These are phyloP conservation scores for Malassezia nana DNA, from an alignment of 1,284 basidiomycete species.

Conservation along the genomic window DNA sequence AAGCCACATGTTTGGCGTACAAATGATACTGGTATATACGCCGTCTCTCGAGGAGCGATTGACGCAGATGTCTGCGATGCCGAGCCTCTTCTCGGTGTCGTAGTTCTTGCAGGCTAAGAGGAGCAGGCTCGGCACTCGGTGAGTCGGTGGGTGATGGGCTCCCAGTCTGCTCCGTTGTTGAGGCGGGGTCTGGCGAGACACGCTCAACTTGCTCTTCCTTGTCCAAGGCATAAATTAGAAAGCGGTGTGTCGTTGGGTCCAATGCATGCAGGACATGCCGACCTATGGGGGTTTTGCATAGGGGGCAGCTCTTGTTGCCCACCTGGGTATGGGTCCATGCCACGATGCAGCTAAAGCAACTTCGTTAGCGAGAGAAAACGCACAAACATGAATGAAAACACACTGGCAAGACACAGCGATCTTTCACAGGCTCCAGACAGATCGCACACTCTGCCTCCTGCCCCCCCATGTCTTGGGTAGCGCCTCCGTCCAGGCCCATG, in stretches of 20 bases:
- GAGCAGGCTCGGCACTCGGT: background rate
- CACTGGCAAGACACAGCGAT: conserved; percentile 11
- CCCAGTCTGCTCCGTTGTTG: background rate
- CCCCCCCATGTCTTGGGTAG: too few species aligned
- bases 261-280: conserved; percentile 9
- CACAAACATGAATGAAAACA: conserved; percentile 18
- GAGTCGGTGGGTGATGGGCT: background rate
- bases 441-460: conserved; percentile 13
- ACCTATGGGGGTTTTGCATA: conserved; percentile 11
- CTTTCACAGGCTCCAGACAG: conserved; percentile 9
- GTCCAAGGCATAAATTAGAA: background rate
- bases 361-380: background rate
- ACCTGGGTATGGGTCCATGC: conserved; percentile 7
- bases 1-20: conserved; percentile 16
- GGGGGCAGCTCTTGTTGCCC: conserved; percentile 7
- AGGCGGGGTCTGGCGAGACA: background rate
- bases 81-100: conserved; percentile 5
- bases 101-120: background rate
- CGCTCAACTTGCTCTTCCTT: background rate
- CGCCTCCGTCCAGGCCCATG: background rate
- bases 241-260: conserved; percentile 1
- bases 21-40: conserved; percentile 5
- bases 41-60: background rate
- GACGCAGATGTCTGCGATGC: background rate
- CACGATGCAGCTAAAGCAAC: conserved; percentile 11